Evolutionary conservation across 1,284 basidiomycete genomes (phyloP), one percentile per base, ranked within the genome.

Genomic region (Chalciporus sp.): DNA sequence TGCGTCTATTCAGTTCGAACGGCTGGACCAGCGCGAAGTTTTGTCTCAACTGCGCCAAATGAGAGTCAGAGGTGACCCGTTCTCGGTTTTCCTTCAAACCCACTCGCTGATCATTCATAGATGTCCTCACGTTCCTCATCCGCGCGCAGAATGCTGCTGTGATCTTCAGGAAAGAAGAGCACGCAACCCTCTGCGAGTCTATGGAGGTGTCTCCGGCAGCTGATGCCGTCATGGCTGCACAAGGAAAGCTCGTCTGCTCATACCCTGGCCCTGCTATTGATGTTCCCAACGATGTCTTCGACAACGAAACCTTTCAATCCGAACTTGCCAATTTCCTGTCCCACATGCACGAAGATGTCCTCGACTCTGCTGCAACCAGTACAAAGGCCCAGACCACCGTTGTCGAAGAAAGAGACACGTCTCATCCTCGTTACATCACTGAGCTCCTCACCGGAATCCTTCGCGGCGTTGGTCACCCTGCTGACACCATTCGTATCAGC

Each of bases 121-220:
- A 57, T 41, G 23, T 65, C 7, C 51, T 73, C 2, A 56, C 57
- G 4, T 61, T 73, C 28, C 54, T 61, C 17, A 64, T 77, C 16
- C 64, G 61, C 2, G 67, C 67, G 0, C 76, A 76, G 41, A 77
- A 77, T 49, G 74, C 61, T 0, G 74, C 56, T 0, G 52, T 77
- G 6, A 52, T 76, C 11, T 46, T 76, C 33, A 65, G 72, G 11
- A 70, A 62, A 45, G 45, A 43, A 7, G 9, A 12, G 5, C 43
- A 58, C 5, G 19, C 45, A 7, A 64, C 66, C 8, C 54, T 61
- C 3, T 72, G 75, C 39, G 74, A 76, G 58, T 58, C 63, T 3
- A 76, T 77, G 40, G 70, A 77, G 49, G 59, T 64, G 7, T 65
- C 65, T 9, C 59, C 68, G 1, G 35, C 37, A 1, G 55, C 55